phyloP scores from a whole-genome alignment of 1,139 yeast genomes.

The Pichia sp. region DNA sequence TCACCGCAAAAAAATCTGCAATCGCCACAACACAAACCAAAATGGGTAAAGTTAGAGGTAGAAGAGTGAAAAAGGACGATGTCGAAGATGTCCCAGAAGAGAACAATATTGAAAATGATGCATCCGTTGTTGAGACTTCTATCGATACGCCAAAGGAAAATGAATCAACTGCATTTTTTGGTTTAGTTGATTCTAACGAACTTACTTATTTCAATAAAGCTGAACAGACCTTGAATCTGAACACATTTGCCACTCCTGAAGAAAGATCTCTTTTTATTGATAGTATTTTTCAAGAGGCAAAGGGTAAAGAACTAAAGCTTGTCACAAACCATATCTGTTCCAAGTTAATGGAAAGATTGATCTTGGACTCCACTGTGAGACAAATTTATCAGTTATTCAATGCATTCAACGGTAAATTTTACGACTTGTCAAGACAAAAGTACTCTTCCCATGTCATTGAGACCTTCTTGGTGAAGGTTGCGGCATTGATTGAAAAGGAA shows the following conservation, averaged over 20 bases:
- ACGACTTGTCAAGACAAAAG: conserved; percentile 75
- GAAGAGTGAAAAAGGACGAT: conserved; percentile 35
- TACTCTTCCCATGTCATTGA: conserved; percentile 93
- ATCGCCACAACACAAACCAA: neutral
- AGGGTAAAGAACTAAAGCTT: conserved; percentile 84
- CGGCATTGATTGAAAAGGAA: conserved; percentile 74
- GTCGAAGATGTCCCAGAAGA: neutral
- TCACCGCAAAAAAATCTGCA: no score
- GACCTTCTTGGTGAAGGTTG: conserved; percentile 69
- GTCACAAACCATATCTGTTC: conserved; percentile 95
- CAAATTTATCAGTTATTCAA: conserved; percentile 62
- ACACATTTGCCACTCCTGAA: conserved; percentile 69
- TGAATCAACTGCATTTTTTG: conserved; percentile 63
- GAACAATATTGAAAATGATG: neutral
- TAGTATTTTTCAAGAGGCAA: conserved; percentile 78
- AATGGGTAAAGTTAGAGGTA: conserved; percentile 53
- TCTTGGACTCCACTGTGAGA: conserved; percentile 55
- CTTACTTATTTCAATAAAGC: conserved; percentile 89
- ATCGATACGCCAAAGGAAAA: conserved; percentile 2
- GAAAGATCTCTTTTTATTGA: conserved; percentile 67
- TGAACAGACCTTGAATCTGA: conserved; percentile 74
- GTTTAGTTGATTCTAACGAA: conserved; percentile 77
- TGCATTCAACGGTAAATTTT: conserved; percentile 65
- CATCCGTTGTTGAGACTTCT: neutral
- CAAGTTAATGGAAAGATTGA: conserved; percentile 79